Base-by-base conservation (phyloP, 2,329 filamentous ascomycete genomes). In the Keithomyces neogunnii region DNA sequence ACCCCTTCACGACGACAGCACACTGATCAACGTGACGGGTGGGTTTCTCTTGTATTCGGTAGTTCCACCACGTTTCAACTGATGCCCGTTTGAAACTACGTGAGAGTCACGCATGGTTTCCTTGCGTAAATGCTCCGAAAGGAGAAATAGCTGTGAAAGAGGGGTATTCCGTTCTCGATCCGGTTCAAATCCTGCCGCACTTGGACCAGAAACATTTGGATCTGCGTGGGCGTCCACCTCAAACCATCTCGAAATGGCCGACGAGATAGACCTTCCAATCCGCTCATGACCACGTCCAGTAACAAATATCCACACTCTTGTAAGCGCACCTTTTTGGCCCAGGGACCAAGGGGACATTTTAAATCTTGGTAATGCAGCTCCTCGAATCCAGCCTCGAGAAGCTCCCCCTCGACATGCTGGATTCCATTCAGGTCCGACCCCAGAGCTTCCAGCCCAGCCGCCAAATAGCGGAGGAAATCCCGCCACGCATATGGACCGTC, bases 311-410 rank as follows among this genome's bases (percentile, higher is more conserved):
- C 75, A 55, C 72, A 75, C 36, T 72, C 66, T 45, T 70, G 66
- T 26, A 75, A 66, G 3, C 69, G 65, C 30, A 64, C 58, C 51
- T 68, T 66, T 46, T 66, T 66, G 3, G 75, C 68, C 76, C 76
- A 79, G 3, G 69, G 62, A 13, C 76, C 76, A 2, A 77, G 59
- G 3, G 76, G 76, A 6, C 69, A 71, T 57, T 77, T 77, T 29
- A 74, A 68, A 28, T 64, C 65, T 53, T 71, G 69, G 57, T 69
- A 66, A 3, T 56, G 57, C 31, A 77, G 57, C 26, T 64, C 59
- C 36, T 63, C 58, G 60, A 77, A 78, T 4, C 76, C 76, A 5
- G 70, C 67, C 2, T 58, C 60, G 2, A 52, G 40, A 32, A 77
- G 63, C 51, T 71, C 67, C 3, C 58, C 57, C 2, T 68, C 63